These are phyloP conservation scores for Alternaria infectoria DNA, from an alignment of 2,329 filamentous ascomycete species.

Conservation along the genomic window DNA sequence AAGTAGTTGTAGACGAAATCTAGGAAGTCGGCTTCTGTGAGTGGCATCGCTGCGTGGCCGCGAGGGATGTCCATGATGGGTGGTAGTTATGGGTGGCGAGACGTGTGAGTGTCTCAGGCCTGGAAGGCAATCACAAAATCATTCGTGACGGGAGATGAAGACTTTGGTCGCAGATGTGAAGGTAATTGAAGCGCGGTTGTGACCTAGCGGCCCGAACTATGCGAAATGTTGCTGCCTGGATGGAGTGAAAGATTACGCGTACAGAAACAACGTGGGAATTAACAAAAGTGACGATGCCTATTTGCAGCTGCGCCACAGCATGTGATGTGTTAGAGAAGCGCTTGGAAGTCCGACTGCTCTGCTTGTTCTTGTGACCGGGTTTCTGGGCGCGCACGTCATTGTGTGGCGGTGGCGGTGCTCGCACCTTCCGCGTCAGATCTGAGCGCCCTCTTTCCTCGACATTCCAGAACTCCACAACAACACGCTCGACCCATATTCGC, in stretches of 20 bases:
- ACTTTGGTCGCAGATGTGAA: not conserved
- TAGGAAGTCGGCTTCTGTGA: conserved; percentile 42
- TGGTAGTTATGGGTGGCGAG: conserved; percentile 13
- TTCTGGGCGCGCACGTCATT: conserved; percentile 11
- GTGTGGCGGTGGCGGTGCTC: conserved; percentile 18
- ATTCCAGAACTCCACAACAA: not conserved
- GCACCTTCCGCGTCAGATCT: not conserved
- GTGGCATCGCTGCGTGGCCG: conserved; percentile 38
- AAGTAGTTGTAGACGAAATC: conserved; percentile 48
- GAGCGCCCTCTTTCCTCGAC: not conserved
- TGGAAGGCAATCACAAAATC: not conserved
- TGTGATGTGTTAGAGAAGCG: conserved; percentile 23
- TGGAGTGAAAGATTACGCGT: conserved; percentile 25
- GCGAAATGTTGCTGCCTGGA: conserved; percentile 42
- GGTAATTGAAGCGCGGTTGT: not conserved
- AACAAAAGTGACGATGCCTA: conserved; percentile 27
- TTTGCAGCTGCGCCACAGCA: conserved; percentile 30
- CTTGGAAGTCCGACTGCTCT: not conserved
- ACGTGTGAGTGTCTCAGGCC: not conserved
- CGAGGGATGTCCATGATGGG: conserved; percentile 42
- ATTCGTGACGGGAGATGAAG: not conserved
- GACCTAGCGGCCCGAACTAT: conserved; percentile 1
- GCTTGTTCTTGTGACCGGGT: conserved; percentile 8
- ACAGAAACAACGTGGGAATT: conserved; percentile 1
- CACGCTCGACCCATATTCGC: not conserved